Evolutionary conservation across 768 basidiomycete species (phyloP).

Genomic region (Trametes maxima): DNA sequence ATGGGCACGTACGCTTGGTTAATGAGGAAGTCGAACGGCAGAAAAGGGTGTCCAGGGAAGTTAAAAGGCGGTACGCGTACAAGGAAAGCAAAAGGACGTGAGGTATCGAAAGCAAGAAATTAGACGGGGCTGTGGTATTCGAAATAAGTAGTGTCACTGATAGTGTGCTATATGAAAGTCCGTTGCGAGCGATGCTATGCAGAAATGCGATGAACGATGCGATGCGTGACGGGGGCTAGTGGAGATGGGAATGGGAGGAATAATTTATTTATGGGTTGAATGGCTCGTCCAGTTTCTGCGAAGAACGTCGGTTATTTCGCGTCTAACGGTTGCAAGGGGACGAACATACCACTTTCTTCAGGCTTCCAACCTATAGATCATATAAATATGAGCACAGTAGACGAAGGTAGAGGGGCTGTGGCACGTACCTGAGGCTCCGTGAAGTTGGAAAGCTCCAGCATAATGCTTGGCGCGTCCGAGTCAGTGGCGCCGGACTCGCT

Average conservation of each 20-base stretch:
- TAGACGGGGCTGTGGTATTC: too few relatives aligned
- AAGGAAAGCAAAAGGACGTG: too few relatives aligned
- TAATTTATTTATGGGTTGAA: slow-evolving; percentile 9
- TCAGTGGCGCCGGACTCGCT: neutral
- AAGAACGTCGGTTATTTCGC: too few relatives aligned
- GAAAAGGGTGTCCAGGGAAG: neutral
- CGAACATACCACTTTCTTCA: slow-evolving; percentile 35
- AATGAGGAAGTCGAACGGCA: too few relatives aligned
- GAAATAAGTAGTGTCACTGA: too few relatives aligned
- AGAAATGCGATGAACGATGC: neutral
- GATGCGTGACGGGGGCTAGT: neutral
- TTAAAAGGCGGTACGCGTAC: too few relatives aligned
- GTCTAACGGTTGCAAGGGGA: neutral
- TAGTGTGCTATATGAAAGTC: too few relatives aligned
- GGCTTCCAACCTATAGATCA: slow-evolving; percentile 31
- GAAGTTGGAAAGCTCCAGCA: slow-evolving; percentile 7
- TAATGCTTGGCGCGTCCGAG: neutral
- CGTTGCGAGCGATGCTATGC: neutral
- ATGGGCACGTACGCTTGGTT: too few relatives aligned
- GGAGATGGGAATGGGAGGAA: neutral
- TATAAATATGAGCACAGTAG: neutral
- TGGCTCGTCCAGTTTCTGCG: neutral
- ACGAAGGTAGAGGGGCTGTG: neutral
- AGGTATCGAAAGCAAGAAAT: too few relatives aligned
- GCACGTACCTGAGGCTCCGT: slow-evolving; percentile 15